Conservation (phyloP, 2,329 filamentous ascomycete species). For the Nothophoma quercina region DNA sequence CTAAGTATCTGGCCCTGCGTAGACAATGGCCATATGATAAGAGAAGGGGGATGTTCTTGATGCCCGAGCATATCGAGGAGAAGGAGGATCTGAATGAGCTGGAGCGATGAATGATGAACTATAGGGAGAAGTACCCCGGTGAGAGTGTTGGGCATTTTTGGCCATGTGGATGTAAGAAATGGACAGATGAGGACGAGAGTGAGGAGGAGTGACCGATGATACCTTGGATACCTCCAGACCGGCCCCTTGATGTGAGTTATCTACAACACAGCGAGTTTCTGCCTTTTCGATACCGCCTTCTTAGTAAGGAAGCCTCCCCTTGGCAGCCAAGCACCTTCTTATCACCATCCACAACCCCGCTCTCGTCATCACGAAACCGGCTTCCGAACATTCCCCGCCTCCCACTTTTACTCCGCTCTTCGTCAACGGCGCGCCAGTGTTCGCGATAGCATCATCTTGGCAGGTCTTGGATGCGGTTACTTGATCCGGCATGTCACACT, state of each 20-base stretch:
- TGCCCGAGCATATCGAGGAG: neutral
- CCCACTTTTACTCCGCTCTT: conserved; percentile 8
- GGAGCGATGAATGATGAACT: conserved; percentile 23
- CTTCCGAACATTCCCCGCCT: conserved; percentile 2
- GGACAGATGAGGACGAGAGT: conserved; percentile 15
- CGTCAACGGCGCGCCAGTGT: conserved; percentile 1
- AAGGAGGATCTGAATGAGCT: conserved; percentile 1
- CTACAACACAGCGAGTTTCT: too few species aligned
- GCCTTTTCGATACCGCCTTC: too few species aligned
- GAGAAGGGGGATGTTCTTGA: neutral
- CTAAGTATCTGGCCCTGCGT: neutral
- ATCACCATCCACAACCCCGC: conserved; percentile 6
- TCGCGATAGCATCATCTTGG: conserved; percentile 2
- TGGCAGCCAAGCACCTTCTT: conserved; percentile 12
- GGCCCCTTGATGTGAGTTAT: too few species aligned
- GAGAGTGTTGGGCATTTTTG: conserved; percentile 22
- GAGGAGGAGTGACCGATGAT: conserved; percentile 31
- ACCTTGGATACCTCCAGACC: too few species aligned
- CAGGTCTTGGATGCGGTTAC: conserved; percentile 1
- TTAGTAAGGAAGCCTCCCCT: too few species aligned
- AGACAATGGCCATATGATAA: neutral
- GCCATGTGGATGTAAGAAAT: conserved; percentile 37
- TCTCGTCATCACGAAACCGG: conserved; percentile 4
- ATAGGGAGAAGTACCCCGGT: conserved; percentile 31
- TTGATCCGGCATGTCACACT: too few species aligned